Conservation (phyloP, 2,329 filamentous ascomycete species). For the Pestalotiopsis sp. region DNA sequence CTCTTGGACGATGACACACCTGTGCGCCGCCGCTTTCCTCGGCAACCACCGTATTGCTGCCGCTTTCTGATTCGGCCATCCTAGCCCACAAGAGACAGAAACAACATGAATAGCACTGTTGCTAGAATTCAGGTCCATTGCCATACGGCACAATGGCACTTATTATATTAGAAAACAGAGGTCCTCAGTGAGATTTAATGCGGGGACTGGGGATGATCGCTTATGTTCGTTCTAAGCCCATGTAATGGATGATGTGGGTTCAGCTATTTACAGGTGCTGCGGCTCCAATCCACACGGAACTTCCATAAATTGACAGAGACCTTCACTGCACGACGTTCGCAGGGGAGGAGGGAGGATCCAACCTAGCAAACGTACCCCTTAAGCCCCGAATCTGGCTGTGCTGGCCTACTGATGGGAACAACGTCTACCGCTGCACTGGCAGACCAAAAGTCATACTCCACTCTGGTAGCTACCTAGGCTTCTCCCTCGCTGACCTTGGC, state of each 20-base stretch:
- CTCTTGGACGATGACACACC: neutral
- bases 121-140: neutral
- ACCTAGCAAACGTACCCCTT: too few relatives aligned
- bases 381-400: too few relatives aligned
- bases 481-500: too few relatives aligned
- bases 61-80: neutral
- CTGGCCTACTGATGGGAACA: too few relatives aligned
- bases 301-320: too few relatives aligned
- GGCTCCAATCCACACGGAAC: too few relatives aligned
- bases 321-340: too few relatives aligned
- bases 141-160: neutral
- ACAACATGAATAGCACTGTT: neutral
- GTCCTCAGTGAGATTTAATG: neutral
- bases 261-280: too few relatives aligned
- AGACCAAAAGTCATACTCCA: too few relatives aligned
- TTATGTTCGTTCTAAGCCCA: neutral
- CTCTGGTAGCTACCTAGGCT: too few relatives aligned
- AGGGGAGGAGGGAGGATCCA: too few relatives aligned
- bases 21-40: neutral
- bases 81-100: slow-evolving; percentile 23
- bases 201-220: neutral
- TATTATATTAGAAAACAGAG: neutral
- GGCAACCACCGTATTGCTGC: neutral
- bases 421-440: too few relatives aligned
- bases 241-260: neutral